These are phyloP conservation scores for Cyclotella baltica DNA, from an alignment of 108 stramenopile genomes.

Conservation along the genomic window DNA sequence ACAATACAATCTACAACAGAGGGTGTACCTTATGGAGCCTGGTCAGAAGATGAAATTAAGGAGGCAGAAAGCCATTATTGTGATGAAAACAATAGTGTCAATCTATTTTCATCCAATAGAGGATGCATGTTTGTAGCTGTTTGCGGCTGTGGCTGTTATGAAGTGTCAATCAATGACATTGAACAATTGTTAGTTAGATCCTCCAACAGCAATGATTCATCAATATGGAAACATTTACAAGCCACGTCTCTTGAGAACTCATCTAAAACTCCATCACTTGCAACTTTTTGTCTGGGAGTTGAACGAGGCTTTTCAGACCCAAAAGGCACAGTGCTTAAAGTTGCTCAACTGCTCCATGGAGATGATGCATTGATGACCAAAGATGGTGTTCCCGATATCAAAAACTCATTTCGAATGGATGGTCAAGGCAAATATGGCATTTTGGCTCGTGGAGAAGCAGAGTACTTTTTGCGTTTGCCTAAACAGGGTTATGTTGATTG, in stretches of 20 bases:
- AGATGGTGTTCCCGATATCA: slow-evolving; percentile 54
- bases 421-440: slow-evolving; percentile 87
- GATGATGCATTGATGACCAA: slow-evolving; percentile 39
- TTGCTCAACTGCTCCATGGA: slow-evolving; percentile 65
- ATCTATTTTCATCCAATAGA: slow-evolving; percentile 42
- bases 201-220: background rate
- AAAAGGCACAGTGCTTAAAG: slow-evolving; percentile 48
- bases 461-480: slow-evolving; percentile 72
- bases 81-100: slow-evolving; percentile 6
- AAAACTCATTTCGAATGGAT: slow-evolving; percentile 66
- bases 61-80: slow-evolving; percentile 1
- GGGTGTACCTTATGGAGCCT: slow-evolving; percentile 30
- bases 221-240: slow-evolving; percentile 34
- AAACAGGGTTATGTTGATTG: slow-evolving; percentile 76
- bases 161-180: slow-evolving; percentile 50
- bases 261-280: slow-evolving; percentile 21
- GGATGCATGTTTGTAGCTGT: slow-evolving; percentile 84
- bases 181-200: slow-evolving; percentile 14
- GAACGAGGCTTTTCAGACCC: slow-evolving; percentile 69
- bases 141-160: slow-evolving; percentile 75
- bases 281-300: slow-evolving; percentile 72
- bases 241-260: slow-evolving; percentile 55
- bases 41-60: slow-evolving; percentile 52
- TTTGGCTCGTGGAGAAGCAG: slow-evolving; percentile 74
- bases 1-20: background rate